These are phyloP conservation scores for Phytophthora tubulina DNA, from an alignment of 352 stramenopile genomes.

Conservation along the genomic window DNA sequence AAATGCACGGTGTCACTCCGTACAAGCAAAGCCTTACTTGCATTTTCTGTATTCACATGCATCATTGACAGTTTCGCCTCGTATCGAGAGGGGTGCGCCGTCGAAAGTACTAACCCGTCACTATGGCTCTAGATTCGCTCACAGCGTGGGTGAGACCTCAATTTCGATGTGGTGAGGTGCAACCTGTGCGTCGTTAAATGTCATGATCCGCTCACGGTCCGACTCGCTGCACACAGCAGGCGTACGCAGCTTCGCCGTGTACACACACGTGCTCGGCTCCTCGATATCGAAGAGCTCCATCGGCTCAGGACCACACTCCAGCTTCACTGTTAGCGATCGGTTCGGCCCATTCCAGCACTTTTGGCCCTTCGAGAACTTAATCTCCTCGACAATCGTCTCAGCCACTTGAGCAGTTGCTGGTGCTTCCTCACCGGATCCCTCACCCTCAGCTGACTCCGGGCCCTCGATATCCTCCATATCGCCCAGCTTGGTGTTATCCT, in stretches of 20 bases:
- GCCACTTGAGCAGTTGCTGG: slow-evolving; percentile 4
- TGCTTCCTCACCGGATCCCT: slow-evolving; percentile 7
- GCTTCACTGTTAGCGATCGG: slow-evolving; percentile 77
- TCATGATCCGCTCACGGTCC: slow-evolving; percentile 51
- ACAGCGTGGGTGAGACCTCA: slow-evolving; percentile 63
- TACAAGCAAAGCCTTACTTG: neutral
- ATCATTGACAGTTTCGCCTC: slow-evolving; percentile 18
- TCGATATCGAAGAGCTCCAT: slow-evolving; percentile 78
- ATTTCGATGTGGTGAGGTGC: slow-evolving; percentile 72
- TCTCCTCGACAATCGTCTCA: slow-evolving; percentile 24
- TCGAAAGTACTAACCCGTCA: neutral
- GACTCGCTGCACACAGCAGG: slow-evolving; percentile 71
- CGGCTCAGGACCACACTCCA: slow-evolving; percentile 74
- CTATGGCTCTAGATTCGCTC: slow-evolving; percentile 18
- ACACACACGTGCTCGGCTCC: slow-evolving; percentile 90
- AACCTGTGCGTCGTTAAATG: slow-evolving; percentile 34
- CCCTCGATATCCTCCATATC: slow-evolving; percentile 58
- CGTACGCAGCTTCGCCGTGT: slow-evolving; percentile 82
- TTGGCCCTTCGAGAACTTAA: slow-evolving; percentile 73
- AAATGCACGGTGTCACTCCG: neutral
- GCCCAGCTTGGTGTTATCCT: slow-evolving; percentile 84
- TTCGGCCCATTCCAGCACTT: slow-evolving; percentile 92
- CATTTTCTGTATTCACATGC: slow-evolving; percentile 24
- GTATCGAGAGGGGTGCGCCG: neutral
- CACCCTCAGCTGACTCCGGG: neutral